Evolutionary conservation across 345 rosid genomes (phyloP), one percentile per base, ranked within the genome.

Genomic region (Populus alba): DNA sequence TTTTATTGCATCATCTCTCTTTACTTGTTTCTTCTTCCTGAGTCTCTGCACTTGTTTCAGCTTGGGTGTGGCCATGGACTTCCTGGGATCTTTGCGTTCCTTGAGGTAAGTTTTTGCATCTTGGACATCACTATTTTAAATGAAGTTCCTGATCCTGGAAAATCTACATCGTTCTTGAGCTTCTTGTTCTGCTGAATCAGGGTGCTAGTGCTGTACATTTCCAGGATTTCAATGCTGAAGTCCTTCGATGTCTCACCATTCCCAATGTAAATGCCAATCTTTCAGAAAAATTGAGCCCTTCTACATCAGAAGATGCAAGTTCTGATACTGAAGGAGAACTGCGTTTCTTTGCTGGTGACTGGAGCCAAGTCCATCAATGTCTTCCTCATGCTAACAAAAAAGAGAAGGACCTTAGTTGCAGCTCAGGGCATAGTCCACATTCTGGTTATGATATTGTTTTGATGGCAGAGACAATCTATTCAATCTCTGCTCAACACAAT

Each of bases 51-150:
- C 37, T 75, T 80, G 43, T 76, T 85, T 71, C 92, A 92, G 97
- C 95, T 96, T 85, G 98, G 99, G 85, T 94, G 99, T 70, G 98
- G 97, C 76, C 97, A 91, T 84, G 95, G 93, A 35, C 95, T 96
- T 81, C 98, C 97, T 15, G 98, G 91, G 70, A 90, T 94, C 77
- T 90, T 84, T 82, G 90, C 97, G 8, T 91, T 86, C 90, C 90
- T 90, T 23, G 85, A 94, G 97, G 98, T 91, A 85, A 82, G 65
- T 38, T 73, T 20, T 9, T 80, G 12, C 59, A 72, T 75, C 55
- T 66, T 15, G 67, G 15, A 53, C 79, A 77, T 15, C 39, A 45
- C 51, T 59, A 38, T 57, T 0, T 72, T 33, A 31, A 65, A 3
- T 69, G 31, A 63, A 76, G 23, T 38, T 49, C 39, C 8, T 39